Evolutionary conservation across 495 filamentous ascomycete genomes (phyloP).

Genomic region (Parathielavia hyrcaniae): DNA sequence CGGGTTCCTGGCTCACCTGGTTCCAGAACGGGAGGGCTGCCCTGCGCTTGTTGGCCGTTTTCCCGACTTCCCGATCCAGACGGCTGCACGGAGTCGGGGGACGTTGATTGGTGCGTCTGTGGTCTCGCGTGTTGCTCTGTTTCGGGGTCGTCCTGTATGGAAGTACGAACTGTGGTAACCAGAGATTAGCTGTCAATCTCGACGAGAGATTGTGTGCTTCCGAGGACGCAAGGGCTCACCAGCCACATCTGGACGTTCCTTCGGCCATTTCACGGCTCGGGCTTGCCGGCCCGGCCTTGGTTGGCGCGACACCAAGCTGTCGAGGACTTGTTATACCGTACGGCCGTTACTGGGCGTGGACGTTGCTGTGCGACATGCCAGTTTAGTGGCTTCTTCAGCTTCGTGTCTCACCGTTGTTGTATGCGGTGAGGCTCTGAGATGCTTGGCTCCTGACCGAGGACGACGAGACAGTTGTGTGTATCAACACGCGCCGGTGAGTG

Average conservation of each 20-base stretch:
- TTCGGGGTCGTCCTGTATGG: neutral
- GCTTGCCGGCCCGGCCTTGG: neutral
- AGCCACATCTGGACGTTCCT: neutral
- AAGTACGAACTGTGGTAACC: too few relatives aligned
- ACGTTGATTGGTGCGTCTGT: constrained; percentile 2
- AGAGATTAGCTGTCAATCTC: too few relatives aligned
- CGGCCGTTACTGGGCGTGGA: neutral
- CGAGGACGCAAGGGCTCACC: neutral
- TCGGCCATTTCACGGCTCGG: neutral
- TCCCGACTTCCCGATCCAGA: constrained; percentile 12
- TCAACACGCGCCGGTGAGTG: neutral
- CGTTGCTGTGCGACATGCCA: constrained; percentile 3
- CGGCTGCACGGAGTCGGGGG: constrained; percentile 1
- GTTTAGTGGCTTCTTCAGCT: neutral
- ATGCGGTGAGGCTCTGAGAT: neutral
- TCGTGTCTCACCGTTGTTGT: constrained; percentile 3
- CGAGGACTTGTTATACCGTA: constrained; percentile 4
- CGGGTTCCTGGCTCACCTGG: too few relatives aligned
- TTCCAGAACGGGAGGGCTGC: neutral
- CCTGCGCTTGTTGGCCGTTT: neutral
- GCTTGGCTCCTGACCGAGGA: neutral
- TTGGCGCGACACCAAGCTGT: neutral
- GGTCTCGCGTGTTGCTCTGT: neutral
- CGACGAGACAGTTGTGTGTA: neutral
- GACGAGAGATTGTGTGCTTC: neutral